Base-by-base conservation (phyloP, 768 basidiomycete species). In the Pleurotus pulmonarius region DNA sequence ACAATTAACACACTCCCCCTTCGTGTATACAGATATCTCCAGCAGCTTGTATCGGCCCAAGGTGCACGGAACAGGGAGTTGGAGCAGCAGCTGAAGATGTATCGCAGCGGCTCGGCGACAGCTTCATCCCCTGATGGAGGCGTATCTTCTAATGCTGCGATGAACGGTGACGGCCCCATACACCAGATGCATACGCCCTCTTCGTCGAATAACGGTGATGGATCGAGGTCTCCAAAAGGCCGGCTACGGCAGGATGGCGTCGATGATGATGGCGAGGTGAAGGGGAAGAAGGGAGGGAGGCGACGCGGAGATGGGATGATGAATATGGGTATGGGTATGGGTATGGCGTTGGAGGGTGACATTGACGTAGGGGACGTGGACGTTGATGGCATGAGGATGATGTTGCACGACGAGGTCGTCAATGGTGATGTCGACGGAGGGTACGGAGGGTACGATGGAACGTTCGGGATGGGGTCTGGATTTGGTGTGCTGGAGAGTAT, bases 21-120 rank as follows among this genome's bases (percentile, higher is more conserved):
- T 34, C 11, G 11, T 34, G 9, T 9, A 16, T 49, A 3, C 56
- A 81, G 90, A 56, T 93, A 92, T 69, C 82, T 94, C 9, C 92
- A 94, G 66, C 92, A 93, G 61, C 85, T 94, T 54, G 91, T 94
- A 8, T 82, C 81, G 3, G 87, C 84, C 0, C 92, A 93, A 64
- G 88, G 89, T 3, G 81, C 80, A 39, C 77, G 91, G 6, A 92
- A 91, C 67, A 75, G 88, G 39, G 90, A 92, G 63, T 75, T 94
- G 45, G 92, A 94, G 68, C 79, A 80, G 49, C 84, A 88, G 69
- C 79, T 92, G 38, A 78, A 80, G 45, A 66, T 59, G 45, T 79
- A 76, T 62, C 69, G 80, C 48, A 70, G 65, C 47, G 61, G 65
- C 40, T 53, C 54, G 58, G 51, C 65, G 52, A 45, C 70, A 60